Evolutionary conservation across 768 basidiomycete genomes (phyloP).

Genomic region (Mycena leptocephala): DNA sequence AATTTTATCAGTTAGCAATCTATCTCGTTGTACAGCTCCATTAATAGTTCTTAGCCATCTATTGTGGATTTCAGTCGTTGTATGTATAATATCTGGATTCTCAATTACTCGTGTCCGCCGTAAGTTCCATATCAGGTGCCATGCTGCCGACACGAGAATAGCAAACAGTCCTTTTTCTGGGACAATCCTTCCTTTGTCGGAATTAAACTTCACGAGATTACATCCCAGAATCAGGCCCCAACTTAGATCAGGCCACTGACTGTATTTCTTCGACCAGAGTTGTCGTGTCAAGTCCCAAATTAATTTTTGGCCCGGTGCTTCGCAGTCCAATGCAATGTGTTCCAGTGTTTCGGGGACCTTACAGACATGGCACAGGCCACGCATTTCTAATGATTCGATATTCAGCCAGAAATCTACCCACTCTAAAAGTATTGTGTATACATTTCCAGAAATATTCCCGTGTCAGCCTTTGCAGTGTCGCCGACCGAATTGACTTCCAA

Average conservation of each 20-base stretch:
- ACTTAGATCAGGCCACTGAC: neutral
- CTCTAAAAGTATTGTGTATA: neutral
- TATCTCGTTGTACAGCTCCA: neutral
- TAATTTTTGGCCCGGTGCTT: neutral
- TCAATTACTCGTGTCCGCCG: neutral
- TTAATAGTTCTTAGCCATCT: neutral
- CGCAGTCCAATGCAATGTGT: conserved; percentile 10
- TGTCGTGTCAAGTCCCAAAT: neutral
- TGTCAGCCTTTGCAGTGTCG: neutral
- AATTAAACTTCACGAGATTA: neutral
- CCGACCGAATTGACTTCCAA: neutral
- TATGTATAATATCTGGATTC: neutral
- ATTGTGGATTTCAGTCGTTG: neutral
- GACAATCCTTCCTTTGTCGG: neutral
- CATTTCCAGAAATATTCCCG: conserved; percentile 15
- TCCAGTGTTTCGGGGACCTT: neutral
- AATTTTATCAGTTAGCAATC: neutral
- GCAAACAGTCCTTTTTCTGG: neutral
- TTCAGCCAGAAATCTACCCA: neutral
- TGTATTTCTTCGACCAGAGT: conserved; percentile 2
- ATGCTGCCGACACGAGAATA: neutral
- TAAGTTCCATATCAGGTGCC: conserved; percentile 6
- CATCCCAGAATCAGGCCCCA: conserved; percentile 1
- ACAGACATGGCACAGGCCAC: neutral
- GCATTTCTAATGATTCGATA: neutral